Base-by-base conservation (phyloP, 148 eudicot genomes). In the Silene uniflora region DNA sequence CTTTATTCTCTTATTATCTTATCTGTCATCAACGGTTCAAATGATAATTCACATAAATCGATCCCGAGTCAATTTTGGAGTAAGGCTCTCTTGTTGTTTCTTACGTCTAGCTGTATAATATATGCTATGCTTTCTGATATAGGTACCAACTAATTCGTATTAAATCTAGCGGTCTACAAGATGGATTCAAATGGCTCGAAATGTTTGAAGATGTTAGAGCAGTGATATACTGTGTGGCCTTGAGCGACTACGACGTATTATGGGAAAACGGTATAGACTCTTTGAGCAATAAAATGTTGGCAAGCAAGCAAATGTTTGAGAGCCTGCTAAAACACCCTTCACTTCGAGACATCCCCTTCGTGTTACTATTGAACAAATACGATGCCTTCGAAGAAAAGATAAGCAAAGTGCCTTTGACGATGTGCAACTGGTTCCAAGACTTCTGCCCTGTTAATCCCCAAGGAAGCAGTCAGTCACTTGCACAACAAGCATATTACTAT, bases 151-250 rank as follows among this genome's bases (percentile, higher is more conserved):
- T 94, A n/a, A 92, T 94, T 52, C 82, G 98, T 80, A 82, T 90
- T 62, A 89, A 94, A 23, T 91, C 98, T 17, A 89, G 83, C 76
- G 95, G 97, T 5, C 86, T 94, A 89, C 85, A 73, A 21, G 96
- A 90, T 54, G 95, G 95, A 5, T 90, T 93, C 89, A 92, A 92
- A 82, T 94, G 97, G 96, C 92, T 92, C 12, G 96, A 92, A 76
- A 94, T 92, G 98, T 94, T 92, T 29, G 97, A 92, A 85, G 98
- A 94, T 60, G 98, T 92, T 47, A 90, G 93, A 19, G 89, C 86
- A 35, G 92, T 90, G 29, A 81, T 89, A 62, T 94, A 86, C 77
- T 89, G 92, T 56, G 89, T 94, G 6, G 78, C 98, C 24, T 76
- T 94, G 17, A 90, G 91, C 22, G 97, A 93, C 80, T 93, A 91